These are phyloP conservation scores for Pseudocercospora fijiensis DNA, from an alignment of 2,329 filamentous ascomycete species.

Conservation along the genomic window DNA sequence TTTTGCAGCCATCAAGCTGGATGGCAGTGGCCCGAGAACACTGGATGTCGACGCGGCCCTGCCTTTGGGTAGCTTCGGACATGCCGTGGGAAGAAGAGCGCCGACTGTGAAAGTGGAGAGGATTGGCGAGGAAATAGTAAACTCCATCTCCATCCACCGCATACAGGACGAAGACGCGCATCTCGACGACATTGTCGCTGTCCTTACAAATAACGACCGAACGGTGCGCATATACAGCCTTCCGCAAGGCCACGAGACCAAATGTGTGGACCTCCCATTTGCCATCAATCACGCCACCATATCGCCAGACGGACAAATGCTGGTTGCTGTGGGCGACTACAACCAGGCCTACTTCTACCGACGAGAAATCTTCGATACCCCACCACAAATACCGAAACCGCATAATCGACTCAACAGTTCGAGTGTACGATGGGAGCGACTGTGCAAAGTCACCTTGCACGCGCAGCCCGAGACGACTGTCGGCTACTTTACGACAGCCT, in stretches of 20 bases:
- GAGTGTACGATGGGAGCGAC: slow-evolving; percentile 43
- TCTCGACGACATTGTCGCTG: slow-evolving; percentile 60
- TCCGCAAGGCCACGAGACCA: slow-evolving; percentile 64
- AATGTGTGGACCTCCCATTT: slow-evolving; percentile 72
- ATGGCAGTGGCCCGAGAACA: slow-evolving; percentile 40
- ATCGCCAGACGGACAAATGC: slow-evolving; percentile 77
- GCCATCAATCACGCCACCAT: slow-evolving; percentile 93
- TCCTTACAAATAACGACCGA: slow-evolving; percentile 87
- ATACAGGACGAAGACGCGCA: slow-evolving; percentile 53
- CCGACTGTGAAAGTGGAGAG: slow-evolving; percentile 56
- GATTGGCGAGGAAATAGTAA: slow-evolving; percentile 64
- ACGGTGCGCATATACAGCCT: slow-evolving; percentile 83
- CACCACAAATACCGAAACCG: slow-evolving; percentile 41
- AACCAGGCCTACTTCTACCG: slow-evolving; percentile 82
- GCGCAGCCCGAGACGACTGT: slow-evolving; percentile 41
- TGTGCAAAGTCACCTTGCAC: slow-evolving; percentile 45
- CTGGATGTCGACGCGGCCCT: slow-evolving; percentile 58
- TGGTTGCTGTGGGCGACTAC: slow-evolving; percentile 85
- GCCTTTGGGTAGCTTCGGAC: slow-evolving; percentile 47
- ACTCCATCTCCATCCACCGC: slow-evolving; percentile 65
- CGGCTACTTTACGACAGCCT: slow-evolving; percentile 75
- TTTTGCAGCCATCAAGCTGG: slow-evolving; percentile 74
- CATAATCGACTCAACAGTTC: slow-evolving; percentile 39
- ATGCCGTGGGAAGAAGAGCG: slow-evolving; percentile 12
- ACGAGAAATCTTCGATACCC: slow-evolving; percentile 42